Percentiles rank a stretch among this genome's conserved stretches.
These are phyloP conservation scores for Kockiozyma suomiensis DNA, from an alignment of 805 yeast species.

Conservation along the genomic window DNA sequence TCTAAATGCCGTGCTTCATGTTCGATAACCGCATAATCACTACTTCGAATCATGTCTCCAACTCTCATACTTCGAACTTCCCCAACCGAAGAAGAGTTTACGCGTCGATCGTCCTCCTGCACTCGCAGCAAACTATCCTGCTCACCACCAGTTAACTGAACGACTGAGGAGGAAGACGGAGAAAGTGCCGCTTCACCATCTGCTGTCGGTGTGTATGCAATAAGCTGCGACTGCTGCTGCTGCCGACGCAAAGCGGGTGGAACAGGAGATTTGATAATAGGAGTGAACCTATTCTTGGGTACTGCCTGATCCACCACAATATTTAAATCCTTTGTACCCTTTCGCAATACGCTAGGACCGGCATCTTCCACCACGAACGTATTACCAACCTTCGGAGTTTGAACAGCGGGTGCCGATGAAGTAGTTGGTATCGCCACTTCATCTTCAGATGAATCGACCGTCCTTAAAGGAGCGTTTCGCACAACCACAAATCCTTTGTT, in stretches of 20 bases:
- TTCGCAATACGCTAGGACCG: neutral
- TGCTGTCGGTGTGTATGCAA: neutral
- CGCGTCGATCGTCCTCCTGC: neutral
- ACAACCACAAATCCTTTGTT: conserved; percentile 36
- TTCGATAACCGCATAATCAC: neutral
- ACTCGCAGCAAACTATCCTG: neutral
- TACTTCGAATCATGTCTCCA: conserved; percentile 24
- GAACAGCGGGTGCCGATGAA: neutral
- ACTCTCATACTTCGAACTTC: conserved; percentile 27
- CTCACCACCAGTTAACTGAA: neutral
- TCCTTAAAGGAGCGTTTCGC: conserved; percentile 32
- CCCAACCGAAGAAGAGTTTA: conserved; percentile 17
- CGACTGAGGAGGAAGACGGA: neutral
- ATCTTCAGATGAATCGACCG: neutral
- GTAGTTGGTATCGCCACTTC: neutral
- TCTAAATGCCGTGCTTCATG: conserved; percentile 2
- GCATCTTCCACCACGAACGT: neutral
- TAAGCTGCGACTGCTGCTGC: conserved; percentile 13
- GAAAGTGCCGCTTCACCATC: neutral
- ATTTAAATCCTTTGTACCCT: neutral
- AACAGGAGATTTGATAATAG: conserved; percentile 29
- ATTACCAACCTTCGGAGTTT: no score
- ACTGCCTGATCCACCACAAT: conserved; percentile 20
- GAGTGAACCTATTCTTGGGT: conserved; percentile 29
- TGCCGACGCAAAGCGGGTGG: conserved; percentile 30